Base-by-base conservation (phyloP, 225 moss, liverwort and hornwort genomes). In the Rhytidiadelphus loreus region DNA sequence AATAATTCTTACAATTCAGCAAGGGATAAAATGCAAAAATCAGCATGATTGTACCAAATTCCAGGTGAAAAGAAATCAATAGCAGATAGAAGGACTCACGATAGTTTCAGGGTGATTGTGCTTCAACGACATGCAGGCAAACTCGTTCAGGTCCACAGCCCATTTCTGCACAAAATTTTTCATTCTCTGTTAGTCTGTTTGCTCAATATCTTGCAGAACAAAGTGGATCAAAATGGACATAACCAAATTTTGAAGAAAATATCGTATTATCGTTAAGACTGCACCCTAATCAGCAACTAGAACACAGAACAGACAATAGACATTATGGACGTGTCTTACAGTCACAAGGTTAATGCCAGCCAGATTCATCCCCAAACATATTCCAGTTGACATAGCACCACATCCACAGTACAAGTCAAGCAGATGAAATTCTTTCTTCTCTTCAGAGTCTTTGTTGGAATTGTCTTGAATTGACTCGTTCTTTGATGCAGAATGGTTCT, bases 371-470 rank as follows among this genome's bases (percentile, higher is more conserved):
- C 99, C 99, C 75, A 95, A 91, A 88, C 95, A 96, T 3, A 99
- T 89, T 74, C 99, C 99, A 50, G 99, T 99, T 71, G 97, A 97
- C 99, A 99, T 97, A 32, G 95, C 99, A 87, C 99, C 99, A 90
- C 99, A 99, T 77, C 99, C 99, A 91, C 97, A 96, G 66, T 99
- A 99, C n/a, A 99, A 91, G 86, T 99, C 99, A 56, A 99, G 96
- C 61, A 99, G 92, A 79, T 91, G 29, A 32, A 88, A 87, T 65
- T 95, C 93, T 80, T 93, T 87, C 61, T 91, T 90, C 39, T 37
- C 18, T 72, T 91, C 93, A 65, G 83, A n/a, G 35, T 53, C 50
- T 48, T 37, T 89, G 32, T 41, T 60, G 41, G 48, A 58, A 59
- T 37, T 66, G 57, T 78, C 90, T 65, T 69, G 74, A 63, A 26